Percentiles rank a stretch among this genome's conserved stretches.
These are phyloP conservation scores for Pistacia vera DNA, from an alignment of 345 rosid species.

Conservation along the genomic window DNA sequence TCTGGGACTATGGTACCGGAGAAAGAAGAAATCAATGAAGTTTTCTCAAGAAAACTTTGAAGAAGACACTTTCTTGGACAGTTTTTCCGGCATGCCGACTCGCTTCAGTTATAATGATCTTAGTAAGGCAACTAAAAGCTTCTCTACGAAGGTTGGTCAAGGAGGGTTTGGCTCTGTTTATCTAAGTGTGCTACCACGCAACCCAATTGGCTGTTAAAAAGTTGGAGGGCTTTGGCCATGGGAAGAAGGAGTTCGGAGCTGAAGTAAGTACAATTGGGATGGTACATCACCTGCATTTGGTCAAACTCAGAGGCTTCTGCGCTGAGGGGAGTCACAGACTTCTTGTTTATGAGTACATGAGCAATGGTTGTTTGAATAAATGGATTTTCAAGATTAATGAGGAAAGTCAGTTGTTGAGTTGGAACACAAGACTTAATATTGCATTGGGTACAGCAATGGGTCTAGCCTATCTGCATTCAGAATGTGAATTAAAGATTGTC, in stretches of 20 bases:
- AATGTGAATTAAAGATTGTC: constrained; percentile 49
- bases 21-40: constrained; percentile 21
- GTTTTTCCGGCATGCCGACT: constrained; percentile 32
- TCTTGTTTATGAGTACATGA: constrained; percentile 63
- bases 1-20: constrained; percentile 35
- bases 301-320: constrained; percentile 60
- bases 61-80: constrained; percentile 38
- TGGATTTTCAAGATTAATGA: constrained; percentile 50
- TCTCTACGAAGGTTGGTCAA: constrained; percentile 44
- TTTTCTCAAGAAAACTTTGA: constrained; percentile 28
- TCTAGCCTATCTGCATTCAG: constrained; percentile 52
- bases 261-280: constrained; percentile 55
- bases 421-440: constrained; percentile 46
- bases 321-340: constrained; percentile 45
- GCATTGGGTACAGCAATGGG: constrained; percentile 50
- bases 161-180: constrained; percentile 63
- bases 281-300: constrained; percentile 55
- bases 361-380: constrained; percentile 45
- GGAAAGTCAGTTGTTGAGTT: constrained; percentile 29
- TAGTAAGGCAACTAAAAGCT: constrained; percentile 39
- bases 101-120: constrained; percentile 44
- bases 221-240: constrained; percentile 48
- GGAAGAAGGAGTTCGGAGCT: constrained; percentile 51
- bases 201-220: constrained; percentile 44
- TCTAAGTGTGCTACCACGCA: constrained; percentile 37